phyloP scores from a whole-genome alignment of 805 yeast genomes.

The Saccharomycopsis malanga region DNA sequence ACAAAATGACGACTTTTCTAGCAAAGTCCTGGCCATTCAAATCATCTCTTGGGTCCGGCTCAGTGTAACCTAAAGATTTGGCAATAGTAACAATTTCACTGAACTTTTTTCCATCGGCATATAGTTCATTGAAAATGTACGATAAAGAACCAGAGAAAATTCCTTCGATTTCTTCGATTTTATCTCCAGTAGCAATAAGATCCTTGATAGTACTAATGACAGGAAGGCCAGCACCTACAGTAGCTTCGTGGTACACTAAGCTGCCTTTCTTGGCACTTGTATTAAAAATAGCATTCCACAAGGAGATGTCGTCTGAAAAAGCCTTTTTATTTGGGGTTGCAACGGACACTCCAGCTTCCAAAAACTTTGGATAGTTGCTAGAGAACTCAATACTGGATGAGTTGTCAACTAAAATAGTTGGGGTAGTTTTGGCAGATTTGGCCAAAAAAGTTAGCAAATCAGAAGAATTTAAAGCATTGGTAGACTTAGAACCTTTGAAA shows the following conservation, averaged over 20 bases:
- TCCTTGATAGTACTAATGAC: constrained; percentile 84
- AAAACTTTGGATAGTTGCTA: constrained; percentile 63
- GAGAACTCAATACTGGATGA: constrained; percentile 83
- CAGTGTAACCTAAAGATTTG: constrained; percentile 89
- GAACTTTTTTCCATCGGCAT: constrained; percentile 66
- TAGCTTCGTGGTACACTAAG: constrained; percentile 93
- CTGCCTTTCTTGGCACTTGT: constrained; percentile 53
- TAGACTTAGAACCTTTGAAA: constrained; percentile 38
- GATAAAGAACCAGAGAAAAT: constrained; percentile 94
- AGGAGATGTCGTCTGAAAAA: constrained; percentile 65
- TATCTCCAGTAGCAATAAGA: constrained; percentile 86
- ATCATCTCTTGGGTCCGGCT: constrained; percentile 99
- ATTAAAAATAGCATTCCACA: constrained; percentile 72
- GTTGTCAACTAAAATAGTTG: constrained; percentile 87
- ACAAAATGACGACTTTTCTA: constrained; percentile 92
- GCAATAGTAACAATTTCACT: constrained; percentile 88
- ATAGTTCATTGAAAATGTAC: constrained; percentile 89
- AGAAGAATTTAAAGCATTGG: constrained; percentile 44
- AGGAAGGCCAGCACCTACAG: constrained; percentile 98
- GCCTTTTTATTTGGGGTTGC: constrained; percentile 99
- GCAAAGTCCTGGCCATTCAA: constrained; percentile 98
- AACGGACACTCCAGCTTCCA: constrained; percentile 74
- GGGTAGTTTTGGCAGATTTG: constrained; percentile 34
- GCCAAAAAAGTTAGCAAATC: constrained; percentile 58
- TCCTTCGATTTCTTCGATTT: constrained; percentile 87